Evolutionary conservation across 1,284 basidiomycete species (phyloP).

Genomic region (Stygiomarasmius scandens): DNA sequence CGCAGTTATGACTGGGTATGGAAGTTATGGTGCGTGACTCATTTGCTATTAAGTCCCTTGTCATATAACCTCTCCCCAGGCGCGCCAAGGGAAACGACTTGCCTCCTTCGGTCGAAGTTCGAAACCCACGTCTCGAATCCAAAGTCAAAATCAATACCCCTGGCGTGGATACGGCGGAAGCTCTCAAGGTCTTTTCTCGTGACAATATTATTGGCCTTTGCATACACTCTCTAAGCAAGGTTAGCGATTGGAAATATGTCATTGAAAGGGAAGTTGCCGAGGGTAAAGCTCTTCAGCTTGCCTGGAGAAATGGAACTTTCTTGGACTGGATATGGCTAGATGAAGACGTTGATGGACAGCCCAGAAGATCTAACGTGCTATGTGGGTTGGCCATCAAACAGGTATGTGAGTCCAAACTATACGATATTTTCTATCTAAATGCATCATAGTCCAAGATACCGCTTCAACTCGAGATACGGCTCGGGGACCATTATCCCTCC

Average conservation of each 20-base stretch:
- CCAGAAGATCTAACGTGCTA: conserved; percentile 73
- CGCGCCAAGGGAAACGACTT: conserved; percentile 56
- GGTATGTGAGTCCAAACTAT: conserved; percentile 41
- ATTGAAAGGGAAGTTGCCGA: conserved; percentile 53
- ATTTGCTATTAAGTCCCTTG: neutral
- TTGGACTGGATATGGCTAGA: conserved; percentile 84
- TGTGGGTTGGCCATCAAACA: conserved; percentile 73
- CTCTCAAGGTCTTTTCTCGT: conserved; percentile 51
- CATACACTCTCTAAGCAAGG: conserved; percentile 49
- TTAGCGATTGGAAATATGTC: conserved; percentile 66
- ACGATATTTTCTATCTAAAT: neutral
- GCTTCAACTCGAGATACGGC: conserved; percentile 71
- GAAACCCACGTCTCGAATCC: conserved; percentile 53
- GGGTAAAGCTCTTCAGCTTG: conserved; percentile 70
- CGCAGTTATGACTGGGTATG: conserved; percentile 83
- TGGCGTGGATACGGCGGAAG: conserved; percentile 37
- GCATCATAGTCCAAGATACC: conserved; percentile 24
- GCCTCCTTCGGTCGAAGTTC: conserved; percentile 47
- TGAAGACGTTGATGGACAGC: conserved; percentile 59
- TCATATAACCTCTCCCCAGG: conserved; percentile 43
- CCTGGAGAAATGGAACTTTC: conserved; percentile 72
- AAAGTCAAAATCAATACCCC: conserved; percentile 70
- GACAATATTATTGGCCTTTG: conserved; percentile 65
- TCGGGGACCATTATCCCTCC: conserved; percentile 67
- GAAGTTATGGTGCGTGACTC: conserved; percentile 68